phyloP scores from a whole-genome alignment of 176 grass and related monocot genomes.

The Musa schizocarpa region DNA sequence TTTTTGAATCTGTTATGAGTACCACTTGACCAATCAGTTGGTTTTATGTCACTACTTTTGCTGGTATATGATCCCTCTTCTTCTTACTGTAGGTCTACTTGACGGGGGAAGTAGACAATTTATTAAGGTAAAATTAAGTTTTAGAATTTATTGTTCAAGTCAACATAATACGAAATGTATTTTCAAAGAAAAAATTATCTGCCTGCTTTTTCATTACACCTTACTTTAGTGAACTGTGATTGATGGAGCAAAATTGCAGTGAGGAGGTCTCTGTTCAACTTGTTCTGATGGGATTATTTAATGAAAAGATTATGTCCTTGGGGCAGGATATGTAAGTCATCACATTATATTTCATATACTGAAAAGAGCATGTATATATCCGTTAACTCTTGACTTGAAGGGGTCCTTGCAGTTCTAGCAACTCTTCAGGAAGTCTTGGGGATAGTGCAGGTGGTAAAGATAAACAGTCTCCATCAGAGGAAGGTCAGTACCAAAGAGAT shows the following conservation, averaged over 20 bases:
- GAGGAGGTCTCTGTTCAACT: slow-evolving; percentile 47
- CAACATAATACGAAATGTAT: not conserved
- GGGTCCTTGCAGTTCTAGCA: slow-evolving; percentile 15
- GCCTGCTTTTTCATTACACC: not conserved
- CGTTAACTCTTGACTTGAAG: not conserved
- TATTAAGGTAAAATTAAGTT: slow-evolving; percentile 9
- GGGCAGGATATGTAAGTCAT: slow-evolving; percentile 46
- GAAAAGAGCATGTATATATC: slow-evolving; percentile 10
- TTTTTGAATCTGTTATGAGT: not conserved
- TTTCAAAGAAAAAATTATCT: not conserved
- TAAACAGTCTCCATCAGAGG: not conserved
- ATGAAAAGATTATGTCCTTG: slow-evolving; percentile 20
- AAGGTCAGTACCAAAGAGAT: slow-evolving; percentile 1
- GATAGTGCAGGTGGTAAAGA: slow-evolving; percentile 8
- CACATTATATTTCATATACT: slow-evolving; percentile 23
- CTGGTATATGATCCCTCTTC: not conserved
- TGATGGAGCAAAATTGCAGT: slow-evolving; percentile 39
- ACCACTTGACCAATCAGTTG: not conserved
- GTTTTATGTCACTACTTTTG: not conserved
- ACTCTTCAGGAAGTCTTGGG: slow-evolving; percentile 30
- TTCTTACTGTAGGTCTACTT: slow-evolving; percentile 8
- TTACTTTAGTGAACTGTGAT: slow-evolving; percentile 5
- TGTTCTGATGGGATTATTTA: slow-evolving; percentile 48
- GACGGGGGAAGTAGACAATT: not conserved
- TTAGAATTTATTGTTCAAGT: not conserved